Evolutionary conservation across 441 rosid genomes (phyloP), one percentile per base, ranked within the genome.

Genomic region (Corymbia calophylla): DNA sequence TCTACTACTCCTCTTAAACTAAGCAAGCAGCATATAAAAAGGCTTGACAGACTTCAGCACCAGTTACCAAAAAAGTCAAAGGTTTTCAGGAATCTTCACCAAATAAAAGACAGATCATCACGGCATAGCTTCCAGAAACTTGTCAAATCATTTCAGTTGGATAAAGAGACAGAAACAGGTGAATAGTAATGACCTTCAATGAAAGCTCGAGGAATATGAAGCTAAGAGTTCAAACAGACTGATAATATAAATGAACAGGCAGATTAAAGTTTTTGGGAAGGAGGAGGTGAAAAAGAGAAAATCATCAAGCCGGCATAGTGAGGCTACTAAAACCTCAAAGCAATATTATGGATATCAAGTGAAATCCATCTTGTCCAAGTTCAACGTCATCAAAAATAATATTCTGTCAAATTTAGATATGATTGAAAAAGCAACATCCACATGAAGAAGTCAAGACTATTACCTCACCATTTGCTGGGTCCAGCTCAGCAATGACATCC

Each of bases 391-490:
- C 2, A 1, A 77, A 77, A 23, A 77, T 77, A 77, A 77, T 77
- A 44, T 44, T 77, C 9, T 44, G 51, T 44, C 17, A 73, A 77
- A 77, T 77, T 77, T 27, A 77, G 29, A 77, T 77, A 23, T 44
- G 16, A 77, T 77, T 77, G 49, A 44, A 44, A 44, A 44, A 54
- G 90, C 35, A 21, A 70, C 53, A 54, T 62, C 48, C 62, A 19
- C 35, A 35, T 53, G 87, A 51, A 87, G 88, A 77, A 88, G 62
- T 81, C 55, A 32, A 80, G 51, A 66, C 53, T 68, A 89, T 95
- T 96, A 98, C 99, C 98, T 97, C 99, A 81, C 96, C 95, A 51
- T 91, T 95, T 87, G 94, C 95, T 47, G 94, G 95, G 92, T 95
- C 97, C 93, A 98, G 88, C 92, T 95, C 98, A 55, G 94, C 92